phyloP scores from a whole-genome alignment of 2,329 filamentous ascomycete species.

The Neofusicoccum umdonicola region DNA sequence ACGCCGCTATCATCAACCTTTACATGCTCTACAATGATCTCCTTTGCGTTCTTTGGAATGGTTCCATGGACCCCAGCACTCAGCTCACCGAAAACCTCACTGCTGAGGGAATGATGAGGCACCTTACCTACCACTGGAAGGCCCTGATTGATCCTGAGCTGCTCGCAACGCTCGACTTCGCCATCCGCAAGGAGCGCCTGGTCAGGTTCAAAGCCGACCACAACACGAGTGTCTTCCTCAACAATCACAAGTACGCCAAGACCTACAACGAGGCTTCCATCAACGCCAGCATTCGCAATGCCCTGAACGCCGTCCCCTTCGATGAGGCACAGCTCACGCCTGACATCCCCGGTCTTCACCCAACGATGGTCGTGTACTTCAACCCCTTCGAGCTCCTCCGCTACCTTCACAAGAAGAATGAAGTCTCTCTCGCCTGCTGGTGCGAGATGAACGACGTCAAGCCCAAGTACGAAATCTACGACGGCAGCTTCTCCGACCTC shows the following conservation, averaged over 20 bases:
- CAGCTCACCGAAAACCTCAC: neutral
- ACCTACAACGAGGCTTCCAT: neutral
- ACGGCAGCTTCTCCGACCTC: too few relatives aligned
- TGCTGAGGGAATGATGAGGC: neutral
- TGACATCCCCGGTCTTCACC: neutral
- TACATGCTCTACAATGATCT: neutral
- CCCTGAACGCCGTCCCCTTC: neutral
- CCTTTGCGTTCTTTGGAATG: neutral
- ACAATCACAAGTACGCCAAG: neutral
- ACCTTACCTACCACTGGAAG: neutral
- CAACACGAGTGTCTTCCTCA: neutral
- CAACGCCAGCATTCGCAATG: neutral
- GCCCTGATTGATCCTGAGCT: neutral
- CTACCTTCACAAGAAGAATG: neutral
- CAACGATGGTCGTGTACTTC: neutral
- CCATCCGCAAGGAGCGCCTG: constrained; percentile 6
- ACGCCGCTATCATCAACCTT: neutral
- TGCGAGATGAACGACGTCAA: neutral
- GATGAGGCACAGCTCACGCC: constrained; percentile 5
- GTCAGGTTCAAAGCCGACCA: constrained; percentile 1
- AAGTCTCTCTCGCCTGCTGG: neutral
- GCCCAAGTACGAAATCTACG: neutral
- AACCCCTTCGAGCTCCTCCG: neutral
- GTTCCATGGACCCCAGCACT: neutral
- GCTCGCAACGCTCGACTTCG: constrained; percentile 3